phyloP scores from a whole-genome alignment of 2,329 filamentous ascomycete species.

The Apiospora pterosperma region DNA sequence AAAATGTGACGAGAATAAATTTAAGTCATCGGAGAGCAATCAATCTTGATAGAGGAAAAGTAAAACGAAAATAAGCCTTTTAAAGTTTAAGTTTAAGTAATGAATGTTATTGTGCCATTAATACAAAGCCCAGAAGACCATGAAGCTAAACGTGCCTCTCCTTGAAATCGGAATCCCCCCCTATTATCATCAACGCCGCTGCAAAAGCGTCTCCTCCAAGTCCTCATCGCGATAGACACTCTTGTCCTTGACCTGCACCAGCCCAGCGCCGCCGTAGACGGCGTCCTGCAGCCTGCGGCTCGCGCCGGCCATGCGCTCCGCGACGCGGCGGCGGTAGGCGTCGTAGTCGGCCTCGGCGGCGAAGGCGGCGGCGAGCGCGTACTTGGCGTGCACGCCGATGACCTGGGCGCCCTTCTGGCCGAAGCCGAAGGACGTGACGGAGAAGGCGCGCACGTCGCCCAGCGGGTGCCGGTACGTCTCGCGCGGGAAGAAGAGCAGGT shows the following conservation, averaged over 20 bases:
- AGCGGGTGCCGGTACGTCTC: neutral
- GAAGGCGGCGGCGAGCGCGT: conserved; percentile 24
- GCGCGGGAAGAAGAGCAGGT: conserved; percentile 30
- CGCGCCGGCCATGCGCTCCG: neutral
- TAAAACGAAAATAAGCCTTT: too few species aligned
- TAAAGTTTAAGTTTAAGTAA: too few species aligned
- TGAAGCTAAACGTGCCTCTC: neutral
- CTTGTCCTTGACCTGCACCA: conserved; percentile 8
- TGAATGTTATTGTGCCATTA: too few species aligned
- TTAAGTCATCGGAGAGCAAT: too few species aligned
- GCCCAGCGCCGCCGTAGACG: neutral
- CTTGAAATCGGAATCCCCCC: neutral
- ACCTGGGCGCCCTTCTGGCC: conserved; percentile 39
- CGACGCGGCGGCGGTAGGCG: conserved; percentile 10
- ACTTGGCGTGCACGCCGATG: conserved; percentile 31
- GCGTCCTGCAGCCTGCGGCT: neutral
- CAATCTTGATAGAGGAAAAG: too few species aligned
- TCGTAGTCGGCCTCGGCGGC: conserved; percentile 18
- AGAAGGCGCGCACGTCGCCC: conserved; percentile 27
- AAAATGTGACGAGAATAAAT: too few species aligned
- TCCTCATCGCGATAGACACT: neutral
- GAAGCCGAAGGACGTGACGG: conserved; percentile 40
- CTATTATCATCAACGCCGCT: neutral
- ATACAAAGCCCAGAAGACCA: too few species aligned
- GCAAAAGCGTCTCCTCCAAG: neutral